Conservation (phyloP, 1,284 basidiomycete genomes). For the Mycena sp. region DNA sequence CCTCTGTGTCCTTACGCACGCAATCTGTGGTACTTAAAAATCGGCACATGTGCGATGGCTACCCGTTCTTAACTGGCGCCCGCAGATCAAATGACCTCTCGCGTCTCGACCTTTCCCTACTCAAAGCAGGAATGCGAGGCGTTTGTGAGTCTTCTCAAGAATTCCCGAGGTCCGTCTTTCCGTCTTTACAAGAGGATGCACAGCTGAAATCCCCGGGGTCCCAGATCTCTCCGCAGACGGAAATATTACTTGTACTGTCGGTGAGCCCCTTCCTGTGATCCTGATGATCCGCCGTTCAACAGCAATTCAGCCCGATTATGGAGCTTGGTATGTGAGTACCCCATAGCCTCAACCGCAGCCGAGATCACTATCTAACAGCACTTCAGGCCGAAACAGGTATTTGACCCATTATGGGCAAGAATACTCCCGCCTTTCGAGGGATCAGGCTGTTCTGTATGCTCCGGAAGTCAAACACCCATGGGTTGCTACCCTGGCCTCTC, state of each 20-base stretch:
- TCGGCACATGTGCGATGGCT: conserved; percentile 17
- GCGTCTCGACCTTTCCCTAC: conserved; percentile 53
- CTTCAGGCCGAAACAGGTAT: conserved; percentile 54
- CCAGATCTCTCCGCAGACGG: conserved; percentile 42
- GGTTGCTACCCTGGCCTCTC: conserved; percentile 44
- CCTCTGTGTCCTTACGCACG: conserved; percentile 50
- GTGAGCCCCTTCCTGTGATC: conserved; percentile 29
- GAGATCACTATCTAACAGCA: conserved; percentile 20
- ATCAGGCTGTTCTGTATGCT: conserved; percentile 53
- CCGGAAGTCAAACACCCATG: conserved; percentile 40
- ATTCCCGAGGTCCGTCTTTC: conserved; percentile 44
- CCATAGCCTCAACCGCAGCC: not conserved
- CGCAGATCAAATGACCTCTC: conserved; percentile 55
- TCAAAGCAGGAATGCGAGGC: too few relatives aligned
- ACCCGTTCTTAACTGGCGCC: conserved; percentile 1
- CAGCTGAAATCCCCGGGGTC: conserved; percentile 7
- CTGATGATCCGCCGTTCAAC: conserved; percentile 14
- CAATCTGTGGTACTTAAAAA: conserved; percentile 36
- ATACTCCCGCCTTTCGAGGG: conserved; percentile 54
- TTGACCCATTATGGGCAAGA: conserved; percentile 60
- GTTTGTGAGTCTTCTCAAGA: too few relatives aligned
- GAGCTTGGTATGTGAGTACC: conserved; percentile 47
- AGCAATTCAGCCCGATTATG: conserved; percentile 48
- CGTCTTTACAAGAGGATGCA: not conserved
- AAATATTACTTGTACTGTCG: conserved; percentile 42